These are phyloP conservation scores for Triticum aestivum DNA, from an alignment of 176 grass and related monocot genomes.

Conservation along the genomic window DNA sequence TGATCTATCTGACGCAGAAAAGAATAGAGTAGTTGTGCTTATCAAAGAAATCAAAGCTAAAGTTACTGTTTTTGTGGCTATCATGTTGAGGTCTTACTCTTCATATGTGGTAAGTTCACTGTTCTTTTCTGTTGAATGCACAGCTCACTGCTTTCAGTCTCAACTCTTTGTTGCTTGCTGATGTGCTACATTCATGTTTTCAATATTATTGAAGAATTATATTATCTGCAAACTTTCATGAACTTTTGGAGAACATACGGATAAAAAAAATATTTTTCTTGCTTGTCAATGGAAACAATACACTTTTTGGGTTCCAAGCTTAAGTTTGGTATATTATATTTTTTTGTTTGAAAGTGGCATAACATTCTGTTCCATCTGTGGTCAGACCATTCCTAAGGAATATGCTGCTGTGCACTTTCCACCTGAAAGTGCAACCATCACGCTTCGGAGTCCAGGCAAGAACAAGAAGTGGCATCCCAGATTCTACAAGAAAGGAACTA, in stretches of 20 bases:
- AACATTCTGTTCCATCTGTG: constrained; percentile 6
- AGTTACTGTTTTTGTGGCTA: constrained; percentile 21
- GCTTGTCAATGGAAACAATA: neutral
- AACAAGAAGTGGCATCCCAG: neutral
- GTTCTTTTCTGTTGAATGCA: neutral
- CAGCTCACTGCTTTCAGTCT: neutral
- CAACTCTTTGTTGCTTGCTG: neutral
- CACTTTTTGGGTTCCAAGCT: neutral
- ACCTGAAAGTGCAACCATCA: neutral
- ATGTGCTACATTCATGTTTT: neutral
- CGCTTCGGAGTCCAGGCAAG: neutral
- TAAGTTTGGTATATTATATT: neutral
- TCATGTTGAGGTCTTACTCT: constrained; percentile 12
- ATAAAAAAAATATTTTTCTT: neutral
- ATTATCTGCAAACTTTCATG: neutral
- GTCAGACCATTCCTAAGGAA: constrained; percentile 30
- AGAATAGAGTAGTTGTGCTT: constrained; percentile 2
- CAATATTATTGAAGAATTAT: neutral
- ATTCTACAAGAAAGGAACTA: neutral
- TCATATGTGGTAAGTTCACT: constrained; percentile 24
- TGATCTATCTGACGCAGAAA: constrained; percentile 1
- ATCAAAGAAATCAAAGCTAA: constrained; percentile 6
- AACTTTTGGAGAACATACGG: neutral
- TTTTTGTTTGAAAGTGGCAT: neutral
- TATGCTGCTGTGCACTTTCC: constrained; percentile 32